Percentiles rank a stretch among this genome's conserved stretches.
phyloP scores from a whole-genome alignment of 78 protist species.

The Dictyostelium firmibasis region DNA sequence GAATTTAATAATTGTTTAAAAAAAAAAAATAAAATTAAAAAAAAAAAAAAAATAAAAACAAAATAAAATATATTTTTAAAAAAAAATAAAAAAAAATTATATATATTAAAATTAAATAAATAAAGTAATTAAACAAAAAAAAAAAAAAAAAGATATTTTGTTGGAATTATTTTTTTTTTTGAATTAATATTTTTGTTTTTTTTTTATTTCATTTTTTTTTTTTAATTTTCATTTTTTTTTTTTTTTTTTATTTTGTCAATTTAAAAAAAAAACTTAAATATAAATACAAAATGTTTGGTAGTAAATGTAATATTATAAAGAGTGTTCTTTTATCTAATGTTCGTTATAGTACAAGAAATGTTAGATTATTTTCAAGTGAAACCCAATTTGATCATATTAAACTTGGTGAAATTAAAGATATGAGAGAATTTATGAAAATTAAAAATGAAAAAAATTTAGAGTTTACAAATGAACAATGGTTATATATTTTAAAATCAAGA shows the following conservation, averaged over 20 bases:
- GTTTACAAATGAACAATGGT: constrained; percentile 44
- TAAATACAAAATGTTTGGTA: background rate
- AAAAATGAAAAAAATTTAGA: background rate
- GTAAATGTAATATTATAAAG: background rate
- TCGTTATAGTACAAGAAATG: background rate
- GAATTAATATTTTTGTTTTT: too few species aligned
- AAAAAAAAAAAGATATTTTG: too few species aligned
- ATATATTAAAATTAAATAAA: too few species aligned
- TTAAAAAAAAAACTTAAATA: too few species aligned
- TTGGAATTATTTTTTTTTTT: too few species aligned
- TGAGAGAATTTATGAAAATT: constrained; percentile 36
- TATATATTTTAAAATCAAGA: constrained; percentile 14
- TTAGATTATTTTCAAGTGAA: background rate
- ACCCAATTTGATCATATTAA: background rate
- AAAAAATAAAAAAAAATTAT: background rate
- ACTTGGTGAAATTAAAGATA: constrained; percentile 25
- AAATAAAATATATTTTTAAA: background rate
- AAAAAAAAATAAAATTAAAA: background rate
- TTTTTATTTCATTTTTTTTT: background rate
- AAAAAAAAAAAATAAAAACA: background rate
- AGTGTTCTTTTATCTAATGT: background rate
- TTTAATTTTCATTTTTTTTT: background rate
- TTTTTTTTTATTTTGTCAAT: background rate
- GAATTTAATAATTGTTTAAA: background rate
- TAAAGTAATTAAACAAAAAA: too few species aligned